A percentile compares a stretch with the other conserved stretches of the same genome.
phyloP scores from a whole-genome alignment of 2,329 filamentous ascomycete genomes.

The Fusarium nematophilum region DNA sequence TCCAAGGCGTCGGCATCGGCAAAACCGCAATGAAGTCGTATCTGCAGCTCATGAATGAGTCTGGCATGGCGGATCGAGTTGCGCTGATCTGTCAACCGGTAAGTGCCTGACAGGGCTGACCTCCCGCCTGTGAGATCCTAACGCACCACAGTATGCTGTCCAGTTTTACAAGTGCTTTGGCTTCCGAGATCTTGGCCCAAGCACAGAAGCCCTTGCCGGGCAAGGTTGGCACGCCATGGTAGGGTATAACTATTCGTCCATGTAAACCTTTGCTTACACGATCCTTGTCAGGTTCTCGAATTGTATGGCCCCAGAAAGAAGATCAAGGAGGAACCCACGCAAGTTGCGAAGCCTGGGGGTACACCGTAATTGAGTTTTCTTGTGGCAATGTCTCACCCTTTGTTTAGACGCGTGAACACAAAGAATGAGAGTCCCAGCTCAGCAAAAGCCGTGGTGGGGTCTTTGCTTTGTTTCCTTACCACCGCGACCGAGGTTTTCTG shows the following conservation, averaged over 20 bases:
- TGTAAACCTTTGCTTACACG: constrained; percentile 1
- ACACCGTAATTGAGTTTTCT: constrained; percentile 8
- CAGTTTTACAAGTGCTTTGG: constrained; percentile 81
- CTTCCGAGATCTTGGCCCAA: constrained; percentile 76
- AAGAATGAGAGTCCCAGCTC: constrained; percentile 1
- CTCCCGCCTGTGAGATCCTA: neutral
- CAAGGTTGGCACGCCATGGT: constrained; percentile 89
- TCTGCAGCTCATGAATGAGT: constrained; percentile 78
- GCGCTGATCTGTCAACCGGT: constrained; percentile 82
- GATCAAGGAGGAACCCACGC: constrained; percentile 40
- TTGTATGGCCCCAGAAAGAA: constrained; percentile 40
- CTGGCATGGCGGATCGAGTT: constrained; percentile 76
- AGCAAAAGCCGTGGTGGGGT: constrained; percentile 11
- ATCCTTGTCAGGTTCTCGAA: constrained; percentile 36
- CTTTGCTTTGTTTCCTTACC: constrained; percentile 14
- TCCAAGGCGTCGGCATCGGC: constrained; percentile 80
- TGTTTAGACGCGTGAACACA: neutral
- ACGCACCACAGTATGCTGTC: constrained; percentile 66
- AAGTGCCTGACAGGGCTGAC: constrained; percentile 39
- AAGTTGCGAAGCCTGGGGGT: constrained; percentile 22
- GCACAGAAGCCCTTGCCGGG: constrained; percentile 77
- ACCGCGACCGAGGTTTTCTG: constrained; percentile 18
- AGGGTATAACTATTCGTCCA: constrained; percentile 38
- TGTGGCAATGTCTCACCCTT: constrained; percentile 1
- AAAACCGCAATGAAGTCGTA: constrained; percentile 80